Base-by-base conservation (phyloP, 2,329 filamentous ascomycete genomes). In the Claviceps citrina region DNA sequence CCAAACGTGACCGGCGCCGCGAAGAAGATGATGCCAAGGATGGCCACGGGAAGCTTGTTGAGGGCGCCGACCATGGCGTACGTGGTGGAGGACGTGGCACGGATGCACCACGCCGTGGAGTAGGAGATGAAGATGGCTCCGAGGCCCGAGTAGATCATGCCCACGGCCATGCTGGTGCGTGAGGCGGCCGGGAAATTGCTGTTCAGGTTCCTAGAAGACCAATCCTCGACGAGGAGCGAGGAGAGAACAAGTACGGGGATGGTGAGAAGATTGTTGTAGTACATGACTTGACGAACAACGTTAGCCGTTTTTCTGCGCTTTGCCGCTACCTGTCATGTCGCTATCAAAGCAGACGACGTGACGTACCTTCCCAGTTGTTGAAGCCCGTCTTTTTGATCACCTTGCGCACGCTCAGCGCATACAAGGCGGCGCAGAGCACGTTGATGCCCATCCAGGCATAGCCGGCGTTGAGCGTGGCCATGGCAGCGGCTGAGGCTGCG, bases 321-420 rank as follows among this genome's bases (percentile, higher is more conserved):
- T n/a, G n/a, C n/a, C n/a, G n/a, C n/a, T n/a, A n/a, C n/a, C n/a
- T n/a, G n/a, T n/a, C n/a, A n/a, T n/a, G n/a, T n/a, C n/a, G n/a
- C n/a, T n/a, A n/a, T n/a, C n/a, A n/a, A 18, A 13, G 12, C 20
- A 35, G 18, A 8, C 18, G 10, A 33, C 34, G 77, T 72, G 10
- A 33, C 34, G 77, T 72, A 95, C 89, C 94, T 62, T 98, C 91
- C 70, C 93, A 96, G 60, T 96, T 91, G 73, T 94, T 95, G 67
- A 98, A 96, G 71, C 94, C 95, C 68, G 93, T 95, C 65, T 93
- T 77, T 78, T 96, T 96, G 62, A 98, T 98, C 50, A 93, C 81
- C 72, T 96, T 96, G 59, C 89, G 81, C 89, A 95, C 96, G 50
- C 82, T 76, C 48, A 98, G 65, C 35, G 95, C 70, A 53, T 93